A percentile compares a stretch with the other conserved stretches of the same genome.
Evolutionary conservation across 2,329 filamentous ascomycete species (phyloP).

Genomic region (Talaromyces islandicus): DNA sequence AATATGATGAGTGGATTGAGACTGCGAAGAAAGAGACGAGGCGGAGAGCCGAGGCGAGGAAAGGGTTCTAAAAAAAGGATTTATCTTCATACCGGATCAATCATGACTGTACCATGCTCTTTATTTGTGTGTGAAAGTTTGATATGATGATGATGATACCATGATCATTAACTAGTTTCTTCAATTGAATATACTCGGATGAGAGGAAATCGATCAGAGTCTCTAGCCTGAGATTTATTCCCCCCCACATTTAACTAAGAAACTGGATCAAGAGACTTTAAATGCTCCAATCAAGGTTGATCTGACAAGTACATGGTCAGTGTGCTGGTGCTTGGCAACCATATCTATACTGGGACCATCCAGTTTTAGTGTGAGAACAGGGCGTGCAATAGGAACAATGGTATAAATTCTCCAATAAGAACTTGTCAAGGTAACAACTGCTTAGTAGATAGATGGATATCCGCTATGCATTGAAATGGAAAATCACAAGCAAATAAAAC

Average conservation of each 20-base stretch:
- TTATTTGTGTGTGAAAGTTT: neutral
- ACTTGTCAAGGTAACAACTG: too few species aligned
- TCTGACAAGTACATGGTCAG: too few species aligned
- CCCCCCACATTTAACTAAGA: too few species aligned
- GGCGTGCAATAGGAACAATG: too few species aligned
- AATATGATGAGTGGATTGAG: constrained; percentile 76
- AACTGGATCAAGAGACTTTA: too few species aligned
- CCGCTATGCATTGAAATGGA: constrained; percentile 5
- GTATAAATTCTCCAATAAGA: too few species aligned
- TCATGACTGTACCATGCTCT: neutral
- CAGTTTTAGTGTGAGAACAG: too few species aligned
- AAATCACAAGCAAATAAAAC: neutral
- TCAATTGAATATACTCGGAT: neutral
- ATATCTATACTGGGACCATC: too few species aligned
- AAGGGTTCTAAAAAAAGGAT: neutral
- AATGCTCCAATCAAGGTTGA: too few species aligned
- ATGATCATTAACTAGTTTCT: neutral
- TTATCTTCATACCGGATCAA: neutral
- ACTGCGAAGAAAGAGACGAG: constrained; percentile 48
- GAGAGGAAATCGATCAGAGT: neutral
- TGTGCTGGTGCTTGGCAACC: too few species aligned
- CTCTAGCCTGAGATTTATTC: too few species aligned
- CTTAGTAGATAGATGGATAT: neutral
- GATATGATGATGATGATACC: neutral
- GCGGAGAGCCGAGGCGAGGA: constrained; percentile 32